phyloP scores from a whole-genome alignment of 2,329 filamentous ascomycete genomes.

The Ceratocystis diversiconidia region DNA sequence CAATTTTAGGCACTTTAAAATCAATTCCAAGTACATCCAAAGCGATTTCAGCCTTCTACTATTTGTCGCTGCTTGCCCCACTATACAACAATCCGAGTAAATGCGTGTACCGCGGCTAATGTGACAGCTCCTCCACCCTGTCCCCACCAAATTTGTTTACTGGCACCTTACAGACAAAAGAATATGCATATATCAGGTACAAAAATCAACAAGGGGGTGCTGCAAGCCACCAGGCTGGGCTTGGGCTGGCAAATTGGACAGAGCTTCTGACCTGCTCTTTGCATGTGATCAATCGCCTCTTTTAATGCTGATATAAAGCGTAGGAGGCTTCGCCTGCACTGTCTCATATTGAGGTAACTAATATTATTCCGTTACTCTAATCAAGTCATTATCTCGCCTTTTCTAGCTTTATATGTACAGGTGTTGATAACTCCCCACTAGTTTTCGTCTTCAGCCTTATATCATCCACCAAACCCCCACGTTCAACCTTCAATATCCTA shows the following conservation, averaged over 20 bases:
- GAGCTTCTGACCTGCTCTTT: not conserved
- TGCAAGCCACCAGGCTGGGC: not conserved
- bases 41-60: not conserved
- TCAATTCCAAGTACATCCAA: not conserved
- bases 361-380: not conserved
- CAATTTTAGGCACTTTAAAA: not conserved
- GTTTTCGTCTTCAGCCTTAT: not conserved
- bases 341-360: not conserved
- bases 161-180: not conserved
- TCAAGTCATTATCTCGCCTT: not conserved
- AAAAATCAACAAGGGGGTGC: not conserved
- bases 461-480: not conserved
- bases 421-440: not conserved
- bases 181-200: constrained; percentile 3
- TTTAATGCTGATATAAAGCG: not conserved
- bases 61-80: not conserved
- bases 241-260: not conserved
- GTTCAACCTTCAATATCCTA: not conserved
- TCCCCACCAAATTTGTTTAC: not conserved
- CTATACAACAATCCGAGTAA: not conserved
- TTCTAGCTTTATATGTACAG: too few relatives aligned
- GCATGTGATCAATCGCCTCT: constrained; percentile 1
- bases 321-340: not conserved
- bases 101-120: not conserved
- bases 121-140: not conserved